Conservation (phyloP, 139 green algal species). For the Chlamydomonas incerta region DNA sequence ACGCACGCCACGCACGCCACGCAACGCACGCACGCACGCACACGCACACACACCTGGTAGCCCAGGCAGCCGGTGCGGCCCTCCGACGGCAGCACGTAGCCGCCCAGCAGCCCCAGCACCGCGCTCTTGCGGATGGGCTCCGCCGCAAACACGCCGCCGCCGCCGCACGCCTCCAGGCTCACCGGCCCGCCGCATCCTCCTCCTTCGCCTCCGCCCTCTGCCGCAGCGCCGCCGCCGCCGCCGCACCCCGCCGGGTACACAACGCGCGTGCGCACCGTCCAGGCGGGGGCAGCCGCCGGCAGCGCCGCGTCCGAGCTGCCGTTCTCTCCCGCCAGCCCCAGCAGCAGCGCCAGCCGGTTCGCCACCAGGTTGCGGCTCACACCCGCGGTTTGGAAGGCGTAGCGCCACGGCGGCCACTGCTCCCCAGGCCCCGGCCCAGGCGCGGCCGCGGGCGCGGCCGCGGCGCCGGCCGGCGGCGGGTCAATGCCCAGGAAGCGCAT, state of each 20-base stretch:
- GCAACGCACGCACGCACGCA: no score
- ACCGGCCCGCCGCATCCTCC: background rate
- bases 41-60: no score
- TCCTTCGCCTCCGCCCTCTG: background rate
- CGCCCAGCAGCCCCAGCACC: slow-evolving; percentile 19
- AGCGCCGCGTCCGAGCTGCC: no score
- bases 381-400: no score
- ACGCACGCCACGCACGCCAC: no score
- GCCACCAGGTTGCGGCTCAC: no score
- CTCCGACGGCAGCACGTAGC: slow-evolving; percentile 12
- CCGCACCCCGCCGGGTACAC: background rate
- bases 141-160: background rate
- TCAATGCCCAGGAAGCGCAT: background rate
- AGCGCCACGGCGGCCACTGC: no score
- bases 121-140: background rate
- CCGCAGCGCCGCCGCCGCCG: background rate
- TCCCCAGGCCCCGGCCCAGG: background rate
- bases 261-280: background rate
- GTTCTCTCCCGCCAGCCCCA: no score
- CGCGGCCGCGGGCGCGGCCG: background rate
- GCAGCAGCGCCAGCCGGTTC: no score
- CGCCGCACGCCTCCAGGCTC: background rate
- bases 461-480: no score
- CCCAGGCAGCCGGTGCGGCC: no score
- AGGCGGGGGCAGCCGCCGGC: no score